phyloP scores from a whole-genome alignment of 257 asterid genomes.

The Salvia hispanica region DNA sequence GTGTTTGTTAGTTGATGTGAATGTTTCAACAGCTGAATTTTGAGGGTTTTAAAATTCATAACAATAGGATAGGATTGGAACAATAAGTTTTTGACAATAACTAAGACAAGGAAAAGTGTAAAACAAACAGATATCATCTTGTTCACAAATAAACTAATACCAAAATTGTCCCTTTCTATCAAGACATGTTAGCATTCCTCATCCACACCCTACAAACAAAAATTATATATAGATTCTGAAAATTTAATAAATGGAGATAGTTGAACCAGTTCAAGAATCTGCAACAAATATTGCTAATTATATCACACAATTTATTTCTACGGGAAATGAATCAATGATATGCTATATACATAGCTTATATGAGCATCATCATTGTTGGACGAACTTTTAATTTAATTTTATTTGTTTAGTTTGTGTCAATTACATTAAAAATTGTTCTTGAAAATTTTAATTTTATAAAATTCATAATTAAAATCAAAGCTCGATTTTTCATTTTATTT shows the following conservation, averaged over 20 bases:
- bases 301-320: no score
- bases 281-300: background rate
- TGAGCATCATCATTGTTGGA: no score
- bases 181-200: background rate
- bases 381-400: no score
- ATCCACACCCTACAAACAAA: no score
- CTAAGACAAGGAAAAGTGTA: conserved; percentile 38
- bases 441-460: no score
- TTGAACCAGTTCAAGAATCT: background rate
- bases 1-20: conserved; percentile 15
- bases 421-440: no score
- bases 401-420: no score
- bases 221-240: background rate
- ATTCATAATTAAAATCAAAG: no score
- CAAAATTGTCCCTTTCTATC: conserved; percentile 34
- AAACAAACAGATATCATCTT: conserved; percentile 6
- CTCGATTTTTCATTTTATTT: no score
- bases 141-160: conserved; percentile 14
- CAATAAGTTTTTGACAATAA: conserved; percentile 44
- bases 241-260: background rate
- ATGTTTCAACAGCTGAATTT: background rate
- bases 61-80: conserved; percentile 46
- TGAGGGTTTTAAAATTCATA: background rate
- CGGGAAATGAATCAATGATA: no score
- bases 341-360: no score